Evolutionary conservation across 2,329 filamentous ascomycete species (phyloP).

Genomic region (Pyricularia sp.): DNA sequence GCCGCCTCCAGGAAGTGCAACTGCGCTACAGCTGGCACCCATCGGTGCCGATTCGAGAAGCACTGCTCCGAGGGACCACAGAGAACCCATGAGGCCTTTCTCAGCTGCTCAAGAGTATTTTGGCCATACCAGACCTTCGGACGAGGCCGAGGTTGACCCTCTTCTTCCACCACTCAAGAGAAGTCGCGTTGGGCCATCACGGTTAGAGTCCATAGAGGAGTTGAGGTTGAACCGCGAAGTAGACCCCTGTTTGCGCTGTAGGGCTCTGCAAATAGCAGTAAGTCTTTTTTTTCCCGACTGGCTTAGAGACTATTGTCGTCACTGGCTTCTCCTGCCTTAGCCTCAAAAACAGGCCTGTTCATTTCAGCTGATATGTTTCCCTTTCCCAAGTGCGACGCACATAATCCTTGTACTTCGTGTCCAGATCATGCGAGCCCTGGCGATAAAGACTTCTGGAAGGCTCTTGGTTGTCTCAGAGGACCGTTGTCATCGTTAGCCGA

Average conservation of each 20-base stretch:
- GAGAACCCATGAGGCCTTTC: slow-evolving; percentile 26
- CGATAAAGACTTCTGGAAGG: slow-evolving; percentile 31
- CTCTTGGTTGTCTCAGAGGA: slow-evolving; percentile 38
- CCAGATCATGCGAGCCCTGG: slow-evolving; percentile 20
- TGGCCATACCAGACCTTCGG: slow-evolving; percentile 22
- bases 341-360: slow-evolving; percentile 6
- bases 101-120: slow-evolving; percentile 27
- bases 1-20: slow-evolving; percentile 18
- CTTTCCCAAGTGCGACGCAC: slow-evolving; percentile 34
- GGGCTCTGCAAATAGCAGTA: slow-evolving; percentile 17
- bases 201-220: slow-evolving; percentile 44
- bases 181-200: slow-evolving; percentile 36
- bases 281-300: background rate
- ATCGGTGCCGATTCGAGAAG: slow-evolving; percentile 18
- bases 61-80: slow-evolving; percentile 20
- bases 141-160: slow-evolving; percentile 36
- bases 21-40: slow-evolving; percentile 19
- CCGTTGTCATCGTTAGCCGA: slow-evolving; percentile 33
- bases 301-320: background rate
- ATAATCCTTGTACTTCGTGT: slow-evolving; percentile 35
- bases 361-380: slow-evolving; percentile 10
- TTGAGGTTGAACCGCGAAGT: slow-evolving; percentile 34
- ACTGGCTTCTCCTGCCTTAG: background rate
- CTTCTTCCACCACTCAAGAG: slow-evolving; percentile 41
- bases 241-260: slow-evolving; percentile 39